Conservation (phyloP, 805 yeast species). For the Yamadazyma insecticola region DNA sequence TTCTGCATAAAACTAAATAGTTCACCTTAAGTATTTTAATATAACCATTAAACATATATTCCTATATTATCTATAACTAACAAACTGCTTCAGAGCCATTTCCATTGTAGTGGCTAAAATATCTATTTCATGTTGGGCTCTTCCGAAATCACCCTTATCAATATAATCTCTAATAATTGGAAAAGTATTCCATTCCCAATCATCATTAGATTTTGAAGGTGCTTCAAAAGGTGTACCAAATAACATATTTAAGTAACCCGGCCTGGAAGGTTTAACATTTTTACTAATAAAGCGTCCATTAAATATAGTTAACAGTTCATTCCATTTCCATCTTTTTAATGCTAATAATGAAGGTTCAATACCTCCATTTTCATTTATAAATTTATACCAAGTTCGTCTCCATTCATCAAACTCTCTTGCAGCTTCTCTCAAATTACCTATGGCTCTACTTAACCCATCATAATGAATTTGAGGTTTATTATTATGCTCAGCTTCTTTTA, state of each 20-base stretch:
- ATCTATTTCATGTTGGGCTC: slow-evolving; percentile 53
- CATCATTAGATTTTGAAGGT: slow-evolving; percentile 36
- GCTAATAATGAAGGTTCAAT: slow-evolving; percentile 71
- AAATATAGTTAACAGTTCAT: slow-evolving; percentile 55
- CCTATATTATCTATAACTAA: slow-evolving; percentile 1
- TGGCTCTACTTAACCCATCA: slow-evolving; percentile 20
- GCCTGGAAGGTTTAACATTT: slow-evolving; percentile 44
- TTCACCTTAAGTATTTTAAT: too few species aligned
- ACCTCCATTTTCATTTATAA: slow-evolving; percentile 37
- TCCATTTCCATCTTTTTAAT: slow-evolving; percentile 76
- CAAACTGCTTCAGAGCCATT: slow-evolving; percentile 1
- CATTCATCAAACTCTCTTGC: slow-evolving; percentile 50
- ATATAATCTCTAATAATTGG: slow-evolving; percentile 75
- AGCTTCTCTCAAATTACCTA: slow-evolving; percentile 20
- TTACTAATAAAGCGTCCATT: slow-evolving; percentile 47
- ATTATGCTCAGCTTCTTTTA: slow-evolving; percentile 5
- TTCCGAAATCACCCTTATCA: slow-evolving; percentile 41
- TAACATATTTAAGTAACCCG: slow-evolving; percentile 63
- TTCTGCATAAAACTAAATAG: neutral
- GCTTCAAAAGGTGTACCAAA: slow-evolving; percentile 65
- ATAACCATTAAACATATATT: slow-evolving; percentile 1
- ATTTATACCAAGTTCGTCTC: slow-evolving; percentile 59
- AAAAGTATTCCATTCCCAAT: slow-evolving; percentile 58
- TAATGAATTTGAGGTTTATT: slow-evolving; percentile 18
- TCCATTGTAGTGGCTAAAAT: slow-evolving; percentile 25